phyloP scores from a whole-genome alignment of 768 basidiomycete genomes.

The Filobasidium floriforme region DNA sequence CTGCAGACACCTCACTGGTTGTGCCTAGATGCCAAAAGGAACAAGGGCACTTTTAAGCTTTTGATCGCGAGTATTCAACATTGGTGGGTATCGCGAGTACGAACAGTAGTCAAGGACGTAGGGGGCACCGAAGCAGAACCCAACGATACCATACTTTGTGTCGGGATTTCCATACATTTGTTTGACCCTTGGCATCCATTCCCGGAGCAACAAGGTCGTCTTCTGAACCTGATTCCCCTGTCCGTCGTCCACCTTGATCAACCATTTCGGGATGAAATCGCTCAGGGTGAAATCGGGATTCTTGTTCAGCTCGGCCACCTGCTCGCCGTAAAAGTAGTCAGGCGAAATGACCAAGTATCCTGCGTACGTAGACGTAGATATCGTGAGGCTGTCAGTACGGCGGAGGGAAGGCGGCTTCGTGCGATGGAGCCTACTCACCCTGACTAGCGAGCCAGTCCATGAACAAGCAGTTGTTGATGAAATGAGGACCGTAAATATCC shows the following conservation, averaged over 20 bases:
- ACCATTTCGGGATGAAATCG: slow-evolving; percentile 47
- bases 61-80: neutral
- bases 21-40: slow-evolving; percentile 7
- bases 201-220: slow-evolving; percentile 49
- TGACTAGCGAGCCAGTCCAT: slow-evolving; percentile 61
- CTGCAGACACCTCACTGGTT: slow-evolving; percentile 22
- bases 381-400: neutral
- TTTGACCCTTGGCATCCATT: slow-evolving; percentile 54
- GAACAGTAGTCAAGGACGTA: slow-evolving; percentile 30
- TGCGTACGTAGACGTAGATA: slow-evolving; percentile 26
- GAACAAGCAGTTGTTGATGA: slow-evolving; percentile 55
- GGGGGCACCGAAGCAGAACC: slow-evolving; percentile 38
- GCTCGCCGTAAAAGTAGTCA: slow-evolving; percentile 61
- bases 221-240: slow-evolving; percentile 38
- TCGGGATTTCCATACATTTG: slow-evolving; percentile 49
- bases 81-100: neutral
- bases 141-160: slow-evolving; percentile 25
- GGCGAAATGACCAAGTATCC: slow-evolving; percentile 57
- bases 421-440: slow-evolving; percentile 45
- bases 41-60: neutral
- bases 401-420: neutral
- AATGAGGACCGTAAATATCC: slow-evolving; percentile 59
- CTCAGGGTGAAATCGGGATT: slow-evolving; percentile 46
- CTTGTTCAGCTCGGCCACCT: slow-evolving; percentile 48
- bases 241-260: slow-evolving; percentile 11